Base-by-base conservation (phyloP, 2,329 filamentous ascomycete species). In the Hypomyces perniciosus region DNA sequence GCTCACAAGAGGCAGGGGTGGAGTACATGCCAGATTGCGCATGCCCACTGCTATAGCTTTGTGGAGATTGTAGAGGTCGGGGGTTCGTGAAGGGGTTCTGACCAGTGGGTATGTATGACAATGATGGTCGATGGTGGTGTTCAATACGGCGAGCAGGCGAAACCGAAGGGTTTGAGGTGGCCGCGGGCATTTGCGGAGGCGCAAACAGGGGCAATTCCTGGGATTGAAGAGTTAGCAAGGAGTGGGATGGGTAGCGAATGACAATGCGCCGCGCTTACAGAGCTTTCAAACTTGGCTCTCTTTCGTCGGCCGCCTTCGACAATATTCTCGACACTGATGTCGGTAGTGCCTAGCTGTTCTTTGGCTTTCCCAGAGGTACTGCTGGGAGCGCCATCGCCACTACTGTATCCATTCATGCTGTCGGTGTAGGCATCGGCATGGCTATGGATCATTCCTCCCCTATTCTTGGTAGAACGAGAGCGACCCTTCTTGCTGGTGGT, bases 241-340 rank as follows among this genome's bases (percentile, higher is more conserved):
- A 56, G 48, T 53, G 54, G 50, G 43, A 30, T 46, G 46, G 34
- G 31, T 38, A 37, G 44, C 13, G 28, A 35, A 4, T 34, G 42
- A 33, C 29, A 38, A 46, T 44, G 51, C 46, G 50, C 46, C 33
- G 28, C 20, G 38, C 92, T 84, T 86, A 97, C 92, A 71, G 92
- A 96, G 75, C 92, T 97, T 70, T 97, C 92, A 73, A 86, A 86
- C 71, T 96, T 96, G 62, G 92, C 89, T 65, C 90, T 84, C 77
- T 97, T 96, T 66, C 93, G 85, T 69, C 93, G 86, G 59, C 92
- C 91, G 65, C 95, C 93, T 71, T 97, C 92, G 55, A 99, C 88
- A 69, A 99, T 97, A 67, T 99, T 99, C 61, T 96, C 91, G 60
- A 96, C 83, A 67, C 92, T 97, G 65, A 99, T 99, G 61, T 99